Conservation (phyloP, 805 yeast species). For the Candida fluviatilis region DNA sequence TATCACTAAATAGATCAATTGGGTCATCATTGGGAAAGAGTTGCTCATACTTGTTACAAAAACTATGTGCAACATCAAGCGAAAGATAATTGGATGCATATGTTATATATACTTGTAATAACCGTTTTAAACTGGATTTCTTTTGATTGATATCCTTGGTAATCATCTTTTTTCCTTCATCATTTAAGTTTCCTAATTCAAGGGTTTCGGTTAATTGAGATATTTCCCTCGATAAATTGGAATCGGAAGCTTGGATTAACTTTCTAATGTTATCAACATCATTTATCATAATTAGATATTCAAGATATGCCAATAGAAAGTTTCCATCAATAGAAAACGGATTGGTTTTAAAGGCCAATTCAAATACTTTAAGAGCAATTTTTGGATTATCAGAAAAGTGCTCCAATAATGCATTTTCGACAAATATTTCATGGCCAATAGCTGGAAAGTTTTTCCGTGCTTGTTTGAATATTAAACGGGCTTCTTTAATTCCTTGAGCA, state of each 20-base stretch:
- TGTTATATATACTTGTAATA: slow-evolving; percentile 48
- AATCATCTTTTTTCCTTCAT: slow-evolving; percentile 39
- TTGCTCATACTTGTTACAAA: slow-evolving; percentile 64
- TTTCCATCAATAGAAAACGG: slow-evolving; percentile 49
- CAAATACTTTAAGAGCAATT: slow-evolving; percentile 73
- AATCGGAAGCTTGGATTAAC: slow-evolving; percentile 72
- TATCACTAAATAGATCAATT: slow-evolving; percentile 31
- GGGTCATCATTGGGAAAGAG: slow-evolving; percentile 60
- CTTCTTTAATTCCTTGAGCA: slow-evolving; percentile 61
- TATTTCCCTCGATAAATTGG: slow-evolving; percentile 42
- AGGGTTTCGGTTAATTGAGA: slow-evolving; percentile 17
- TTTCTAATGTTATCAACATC: slow-evolving; percentile 76
- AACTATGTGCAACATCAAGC: slow-evolving; percentile 56
- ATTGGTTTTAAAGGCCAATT: slow-evolving; percentile 60
- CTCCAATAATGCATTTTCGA: slow-evolving; percentile 81
- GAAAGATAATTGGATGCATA: slow-evolving; percentile 73
- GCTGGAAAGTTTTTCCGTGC: slow-evolving; percentile 57
- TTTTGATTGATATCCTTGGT: slow-evolving; percentile 17
- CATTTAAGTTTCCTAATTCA: slow-evolving; percentile 29
- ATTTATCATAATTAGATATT: slow-evolving; percentile 63
- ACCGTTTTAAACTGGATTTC: slow-evolving; percentile 23
- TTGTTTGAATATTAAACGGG: slow-evolving; percentile 65
- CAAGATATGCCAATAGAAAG: slow-evolving; percentile 65
- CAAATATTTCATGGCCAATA: slow-evolving; percentile 71
- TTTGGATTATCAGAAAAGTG: slow-evolving; percentile 60